Conservation (phyloP, 371 early-diverging fungal species). For the Mucor mucedo region DNA sequence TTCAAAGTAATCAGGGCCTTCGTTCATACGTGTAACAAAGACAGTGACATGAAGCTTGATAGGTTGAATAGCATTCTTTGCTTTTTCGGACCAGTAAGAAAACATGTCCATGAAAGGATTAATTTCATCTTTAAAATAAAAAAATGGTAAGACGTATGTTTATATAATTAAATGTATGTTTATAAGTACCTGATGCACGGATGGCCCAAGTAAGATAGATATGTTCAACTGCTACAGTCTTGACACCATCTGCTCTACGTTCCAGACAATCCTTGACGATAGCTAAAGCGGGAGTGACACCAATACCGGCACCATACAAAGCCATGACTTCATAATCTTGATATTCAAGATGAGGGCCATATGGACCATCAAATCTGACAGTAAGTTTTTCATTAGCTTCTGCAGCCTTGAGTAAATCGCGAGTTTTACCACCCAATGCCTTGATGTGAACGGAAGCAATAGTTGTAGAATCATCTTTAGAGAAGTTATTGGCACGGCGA, state of each 20-base stretch:
- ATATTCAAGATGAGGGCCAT: constrained; percentile 45
- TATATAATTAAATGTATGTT: background rate
- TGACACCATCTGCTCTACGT: constrained; percentile 40
- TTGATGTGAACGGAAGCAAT: constrained; percentile 50
- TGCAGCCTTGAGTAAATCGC: constrained; percentile 21
- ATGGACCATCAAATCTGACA: constrained; percentile 49
- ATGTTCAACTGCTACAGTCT: constrained; percentile 40
- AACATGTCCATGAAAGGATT: constrained; percentile 40
- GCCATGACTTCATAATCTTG: constrained; percentile 46
- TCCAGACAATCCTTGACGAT: constrained; percentile 48
- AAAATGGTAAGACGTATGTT: no score
- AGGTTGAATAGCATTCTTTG: constrained; percentile 26
- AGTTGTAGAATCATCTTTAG: constrained; percentile 12
- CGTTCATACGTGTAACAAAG: constrained; percentile 39
- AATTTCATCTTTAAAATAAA: constrained; percentile 30
- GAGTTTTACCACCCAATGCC: constrained; percentile 44
- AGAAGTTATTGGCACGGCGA: constrained; percentile 23
- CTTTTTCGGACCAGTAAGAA: constrained; percentile 32
- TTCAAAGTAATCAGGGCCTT: constrained; percentile 26
- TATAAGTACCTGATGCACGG: constrained; percentile 20
- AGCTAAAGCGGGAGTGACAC: constrained; percentile 50
- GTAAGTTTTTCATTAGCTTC: constrained; percentile 19
- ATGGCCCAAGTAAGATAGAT: constrained; percentile 52
- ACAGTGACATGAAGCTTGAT: constrained; percentile 34
- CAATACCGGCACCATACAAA: constrained; percentile 48